These are phyloP conservation scores for Lactifluus subvellereus DNA, from an alignment of 768 basidiomycete genomes.

Conservation along the genomic window DNA sequence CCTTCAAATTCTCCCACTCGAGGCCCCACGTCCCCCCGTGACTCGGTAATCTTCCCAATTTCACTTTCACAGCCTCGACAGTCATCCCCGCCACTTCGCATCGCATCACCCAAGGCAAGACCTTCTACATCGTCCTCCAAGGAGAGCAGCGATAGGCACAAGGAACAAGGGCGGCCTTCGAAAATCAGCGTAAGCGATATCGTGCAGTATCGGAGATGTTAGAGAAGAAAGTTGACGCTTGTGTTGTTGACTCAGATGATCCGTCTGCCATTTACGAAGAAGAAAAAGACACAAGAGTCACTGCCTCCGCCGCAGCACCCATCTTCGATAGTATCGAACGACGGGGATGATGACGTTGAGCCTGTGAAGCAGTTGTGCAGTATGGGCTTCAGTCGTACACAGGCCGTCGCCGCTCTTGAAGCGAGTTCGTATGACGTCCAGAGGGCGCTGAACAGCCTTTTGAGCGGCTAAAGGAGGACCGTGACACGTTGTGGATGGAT, in stretches of 20 bases:
- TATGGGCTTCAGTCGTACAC: conserved; percentile 86
- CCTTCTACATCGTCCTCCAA: conserved; percentile 52
- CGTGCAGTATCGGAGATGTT: background rate
- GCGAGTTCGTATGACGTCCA: conserved; percentile 77
- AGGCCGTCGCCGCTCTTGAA: conserved; percentile 82
- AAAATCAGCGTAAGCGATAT: conserved; percentile 65
- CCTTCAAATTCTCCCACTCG: conserved; percentile 38
- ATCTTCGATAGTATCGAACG: conserved; percentile 41
- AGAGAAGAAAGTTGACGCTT: conserved; percentile 14
- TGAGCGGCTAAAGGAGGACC: conserved; percentile 34
- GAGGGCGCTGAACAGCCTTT: conserved; percentile 68
- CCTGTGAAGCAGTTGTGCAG: conserved; percentile 71
- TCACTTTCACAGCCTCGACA: conserved; percentile 30
- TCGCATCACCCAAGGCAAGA: conserved; percentile 51
- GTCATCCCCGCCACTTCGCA: conserved; percentile 44
- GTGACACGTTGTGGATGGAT: background rate
- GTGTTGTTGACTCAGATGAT: conserved; percentile 40
- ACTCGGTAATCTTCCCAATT: conserved; percentile 20
- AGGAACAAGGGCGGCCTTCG: conserved; percentile 54
- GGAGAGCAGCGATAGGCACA: conserved; percentile 46
- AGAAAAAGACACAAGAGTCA: conserved; percentile 58
- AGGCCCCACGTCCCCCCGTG: conserved; percentile 26
- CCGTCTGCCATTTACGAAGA: conserved; percentile 73
- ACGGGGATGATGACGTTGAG: conserved; percentile 66
- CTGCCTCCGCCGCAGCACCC: conserved; percentile 34